phyloP scores from a whole-genome alignment of 805 yeast species.

The Candida vaughaniae region DNA sequence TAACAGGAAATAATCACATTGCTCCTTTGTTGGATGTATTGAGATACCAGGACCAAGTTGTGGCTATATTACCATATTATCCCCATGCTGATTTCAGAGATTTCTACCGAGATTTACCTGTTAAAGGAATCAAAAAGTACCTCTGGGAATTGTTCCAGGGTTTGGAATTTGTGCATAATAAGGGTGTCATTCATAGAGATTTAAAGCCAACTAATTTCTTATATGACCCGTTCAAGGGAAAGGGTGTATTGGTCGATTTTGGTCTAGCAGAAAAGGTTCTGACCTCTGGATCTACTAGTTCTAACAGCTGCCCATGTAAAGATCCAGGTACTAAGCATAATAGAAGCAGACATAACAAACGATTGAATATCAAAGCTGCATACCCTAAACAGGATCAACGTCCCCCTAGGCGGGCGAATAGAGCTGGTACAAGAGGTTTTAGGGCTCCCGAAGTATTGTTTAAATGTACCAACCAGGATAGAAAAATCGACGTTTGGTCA shows the following conservation, averaged over 20 bases:
- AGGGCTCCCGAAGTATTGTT: conserved; percentile 91
- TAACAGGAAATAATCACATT: conserved; percentile 68
- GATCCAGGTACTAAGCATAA: conserved; percentile 8
- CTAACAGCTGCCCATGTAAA: conserved; percentile 55
- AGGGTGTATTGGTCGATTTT: conserved; percentile 87
- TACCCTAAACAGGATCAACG: conserved; percentile 86
- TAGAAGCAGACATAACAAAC: conserved; percentile 16
- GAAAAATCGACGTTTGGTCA: conserved; percentile 87
- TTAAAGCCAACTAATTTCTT: conserved; percentile 62
- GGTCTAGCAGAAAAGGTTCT: conserved; percentile 74
- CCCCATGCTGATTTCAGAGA: conserved; percentile 88
- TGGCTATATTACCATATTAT: conserved; percentile 89
- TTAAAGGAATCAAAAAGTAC: conserved; percentile 77
- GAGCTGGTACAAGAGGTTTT: conserved; percentile 96
- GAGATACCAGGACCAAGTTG: conserved; percentile 85
- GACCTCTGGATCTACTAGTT: conserved; percentile 7
- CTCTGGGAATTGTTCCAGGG: conserved; percentile 78
- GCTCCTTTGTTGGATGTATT: conserved; percentile 90
- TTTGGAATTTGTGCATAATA: conserved; percentile 56
- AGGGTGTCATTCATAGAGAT: conserved; percentile 43
- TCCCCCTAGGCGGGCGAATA: conserved; percentile 87
- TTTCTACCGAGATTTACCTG: conserved; percentile 76
- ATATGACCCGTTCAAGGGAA: conserved; percentile 61
- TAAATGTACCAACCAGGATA: conserved; percentile 80
- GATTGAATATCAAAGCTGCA: conserved; percentile 44